Percentiles rank a stretch among this genome's conserved stretches.
These are phyloP conservation scores for Avicennia marina DNA, from an alignment of 257 asterid species.

Conservation along the genomic window DNA sequence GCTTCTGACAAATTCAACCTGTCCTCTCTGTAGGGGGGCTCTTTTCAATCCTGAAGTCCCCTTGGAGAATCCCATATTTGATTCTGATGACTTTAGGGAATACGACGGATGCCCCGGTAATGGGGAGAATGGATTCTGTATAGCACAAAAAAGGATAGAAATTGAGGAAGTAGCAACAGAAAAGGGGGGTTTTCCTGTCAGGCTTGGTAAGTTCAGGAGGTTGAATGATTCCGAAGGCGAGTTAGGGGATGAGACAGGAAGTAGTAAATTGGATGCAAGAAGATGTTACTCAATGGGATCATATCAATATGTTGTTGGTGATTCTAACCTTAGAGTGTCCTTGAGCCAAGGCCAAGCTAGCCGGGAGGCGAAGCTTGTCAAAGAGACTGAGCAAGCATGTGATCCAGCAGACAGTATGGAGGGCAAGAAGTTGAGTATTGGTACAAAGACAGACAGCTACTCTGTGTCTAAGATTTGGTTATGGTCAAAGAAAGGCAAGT, in stretches of 20 bases:
- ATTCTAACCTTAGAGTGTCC: constrained; percentile 49
- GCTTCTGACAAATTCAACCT: constrained; percentile 44
- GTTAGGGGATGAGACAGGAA: constrained; percentile 37
- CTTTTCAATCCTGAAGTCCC: constrained; percentile 30
- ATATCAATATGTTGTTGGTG: constrained; percentile 59
- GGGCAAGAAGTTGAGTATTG: constrained; percentile 56
- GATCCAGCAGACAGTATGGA: constrained; percentile 24
- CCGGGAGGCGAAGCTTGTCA: too few relatives aligned
- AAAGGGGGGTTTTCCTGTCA: constrained; percentile 28
- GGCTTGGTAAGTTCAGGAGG: constrained; percentile 60
- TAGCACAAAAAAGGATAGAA: constrained; percentile 23
- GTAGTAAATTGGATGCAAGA: constrained; percentile 61
- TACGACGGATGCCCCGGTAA: too few relatives aligned
- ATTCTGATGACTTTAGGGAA: constrained; percentile 33
- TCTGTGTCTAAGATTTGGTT: constrained; percentile 85
- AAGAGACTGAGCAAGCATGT: too few relatives aligned
- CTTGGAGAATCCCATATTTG: constrained; percentile 21
- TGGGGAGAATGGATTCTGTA: constrained; percentile 15
- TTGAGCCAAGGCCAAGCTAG: constrained; percentile 29
- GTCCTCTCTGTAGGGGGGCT: constrained; percentile 46
- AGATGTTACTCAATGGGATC: constrained; percentile 85
- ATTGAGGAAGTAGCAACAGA: constrained; percentile 24
- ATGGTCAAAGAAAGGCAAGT: too few relatives aligned
- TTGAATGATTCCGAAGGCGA: constrained; percentile 32
- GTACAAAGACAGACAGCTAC: constrained; percentile 65